These are phyloP conservation scores for Neurospora sublineolata DNA, from an alignment of 495 filamentous ascomycete species.

Conservation along the genomic window DNA sequence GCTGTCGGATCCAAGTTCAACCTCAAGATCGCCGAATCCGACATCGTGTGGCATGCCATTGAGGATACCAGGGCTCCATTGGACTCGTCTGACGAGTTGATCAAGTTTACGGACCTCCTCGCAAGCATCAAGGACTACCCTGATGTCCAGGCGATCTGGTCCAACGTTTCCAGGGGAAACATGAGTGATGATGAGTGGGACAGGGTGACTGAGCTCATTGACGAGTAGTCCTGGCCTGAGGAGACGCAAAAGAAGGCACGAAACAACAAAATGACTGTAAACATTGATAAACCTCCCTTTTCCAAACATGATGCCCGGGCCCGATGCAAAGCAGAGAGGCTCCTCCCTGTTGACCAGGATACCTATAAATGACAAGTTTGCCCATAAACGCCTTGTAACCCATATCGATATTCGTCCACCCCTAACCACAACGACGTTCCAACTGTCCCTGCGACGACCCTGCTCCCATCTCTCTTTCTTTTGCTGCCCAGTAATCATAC, in stretches of 20 bases:
- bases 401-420: background rate
- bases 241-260: background rate
- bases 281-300: constrained; percentile 1
- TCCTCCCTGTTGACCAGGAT: background rate
- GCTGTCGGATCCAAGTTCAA: constrained; percentile 44
- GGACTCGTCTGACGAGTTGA: constrained; percentile 35
- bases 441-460: too few species aligned
- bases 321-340: background rate
- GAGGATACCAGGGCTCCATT: constrained; percentile 59
- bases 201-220: constrained; percentile 37
- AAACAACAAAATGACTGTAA: constrained; percentile 1
- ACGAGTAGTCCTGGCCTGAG: constrained; percentile 5
- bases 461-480: background rate
- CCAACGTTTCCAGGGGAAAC: constrained; percentile 42
- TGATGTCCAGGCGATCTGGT: constrained; percentile 57
- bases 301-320: background rate
- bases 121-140: constrained; percentile 44
- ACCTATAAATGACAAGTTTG: background rate
- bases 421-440: background rate
- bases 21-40: constrained; percentile 54
- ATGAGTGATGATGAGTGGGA: constrained; percentile 37
- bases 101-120: constrained; percentile 43
- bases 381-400: background rate
- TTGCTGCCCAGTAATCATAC: background rate
- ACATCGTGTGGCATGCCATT: constrained; percentile 80